These are phyloP conservation scores for Pseudofabraea citricarpa DNA, from an alignment of 2,329 filamentous ascomycete species.

Conservation along the genomic window DNA sequence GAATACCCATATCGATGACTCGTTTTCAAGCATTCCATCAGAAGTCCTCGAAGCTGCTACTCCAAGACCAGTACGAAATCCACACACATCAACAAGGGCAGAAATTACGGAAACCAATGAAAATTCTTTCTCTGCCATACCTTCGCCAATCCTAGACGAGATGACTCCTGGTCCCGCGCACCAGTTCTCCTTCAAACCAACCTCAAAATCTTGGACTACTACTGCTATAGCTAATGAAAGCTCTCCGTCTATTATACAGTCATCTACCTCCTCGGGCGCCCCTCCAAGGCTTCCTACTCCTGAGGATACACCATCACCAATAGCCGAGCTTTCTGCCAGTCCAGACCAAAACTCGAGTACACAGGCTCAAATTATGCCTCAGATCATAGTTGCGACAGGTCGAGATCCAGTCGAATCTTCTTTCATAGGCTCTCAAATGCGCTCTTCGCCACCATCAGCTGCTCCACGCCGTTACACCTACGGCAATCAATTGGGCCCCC, in stretches of 20 bases:
- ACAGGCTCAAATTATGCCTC: no score
- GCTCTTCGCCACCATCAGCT: constrained; percentile 25
- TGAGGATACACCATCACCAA: constrained; percentile 26
- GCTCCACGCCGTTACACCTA: constrained; percentile 23
- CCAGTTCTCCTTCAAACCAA: neutral
- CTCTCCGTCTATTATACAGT: no score
- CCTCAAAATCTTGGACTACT: constrained; percentile 3
- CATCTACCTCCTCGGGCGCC: no score
- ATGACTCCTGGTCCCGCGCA: constrained; percentile 2
- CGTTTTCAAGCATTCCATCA: constrained; percentile 16
- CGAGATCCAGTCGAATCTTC: constrained; percentile 8
- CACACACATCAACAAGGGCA: neutral
- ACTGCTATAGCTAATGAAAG: no score
- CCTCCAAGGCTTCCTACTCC: constrained; percentile 19
- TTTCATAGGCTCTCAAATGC: constrained; percentile 18
- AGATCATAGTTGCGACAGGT: no score
- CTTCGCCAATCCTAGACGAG: constrained; percentile 3
- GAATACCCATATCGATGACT: constrained; percentile 13
- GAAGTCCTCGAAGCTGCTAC: constrained; percentile 17
- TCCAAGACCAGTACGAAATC: constrained; percentile 1
- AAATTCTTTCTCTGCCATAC: constrained; percentile 8
- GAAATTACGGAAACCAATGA: neutral
- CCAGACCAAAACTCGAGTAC: neutral
- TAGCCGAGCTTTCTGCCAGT: constrained; percentile 3
- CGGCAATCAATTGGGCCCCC: constrained; percentile 22